Evolutionary conservation across 768 basidiomycete genomes (phyloP), one percentile per base, ranked within the genome.

Genomic region (Suillus plorans): DNA sequence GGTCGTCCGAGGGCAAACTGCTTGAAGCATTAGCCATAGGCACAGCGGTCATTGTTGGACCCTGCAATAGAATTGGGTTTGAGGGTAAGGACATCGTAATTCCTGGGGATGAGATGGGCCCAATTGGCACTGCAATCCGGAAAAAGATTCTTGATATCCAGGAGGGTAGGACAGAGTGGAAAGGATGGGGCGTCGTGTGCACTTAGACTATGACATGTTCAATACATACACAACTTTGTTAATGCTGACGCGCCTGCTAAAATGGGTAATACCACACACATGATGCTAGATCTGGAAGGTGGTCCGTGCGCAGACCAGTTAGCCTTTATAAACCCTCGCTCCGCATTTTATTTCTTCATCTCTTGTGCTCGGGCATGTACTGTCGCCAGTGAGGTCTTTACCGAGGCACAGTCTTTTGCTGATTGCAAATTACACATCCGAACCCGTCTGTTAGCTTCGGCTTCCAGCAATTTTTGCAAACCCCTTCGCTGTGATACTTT

Each of bases 391-490:
- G 92, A 94, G 90, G 92, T 94, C 84, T 87, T 82, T 90, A 93
- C 91, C 89, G 92, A 94, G 90, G 87, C 89, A 88, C 87, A 90
- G 89, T 90, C 84, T 80, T 90, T 92, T 91, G 90, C 89, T 92
- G 87, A 88, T 92, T 92, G 90, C 90, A 92, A 92, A 92, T 90
- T 91, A 91, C 84, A 91, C 90, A 93, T 93, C 91, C 91, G 90
- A 91, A 92, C 90, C 78, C 90, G 89, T 92, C 90, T 89, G 85
- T 87, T 76, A 83, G 89, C 89, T 92, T 90, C 81, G 89, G 89
- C 88, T 85, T 84, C 81, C 85, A 89, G 90, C 89, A 92, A 93
- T 92, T 93, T 93, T 94, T 93, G 91, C 36, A 10, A 37, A 37
- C 36, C 36, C 36, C 10, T 44, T 37, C 16, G 53, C 55, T 8